Base-by-base conservation (phyloP, 1,284 basidiomycete genomes). In the Cutaneotrichosporon daszewskae region DNA sequence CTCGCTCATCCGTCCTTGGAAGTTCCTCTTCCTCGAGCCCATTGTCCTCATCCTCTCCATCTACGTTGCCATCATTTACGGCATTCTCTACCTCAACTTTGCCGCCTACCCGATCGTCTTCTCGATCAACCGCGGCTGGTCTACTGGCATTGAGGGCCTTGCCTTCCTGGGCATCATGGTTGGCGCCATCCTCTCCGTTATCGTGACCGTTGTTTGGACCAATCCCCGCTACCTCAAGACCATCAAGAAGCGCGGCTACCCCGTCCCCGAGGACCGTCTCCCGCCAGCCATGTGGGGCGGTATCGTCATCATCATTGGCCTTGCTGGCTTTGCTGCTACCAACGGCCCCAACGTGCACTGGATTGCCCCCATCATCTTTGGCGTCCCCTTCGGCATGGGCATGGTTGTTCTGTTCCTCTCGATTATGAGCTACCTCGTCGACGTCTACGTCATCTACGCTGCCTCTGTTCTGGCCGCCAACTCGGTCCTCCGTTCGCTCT, bases 391-490 rank as follows among this genome's bases (percentile, higher is more conserved):
- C 59, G 83, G 81, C n/a, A 62, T 73, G 16, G 81, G 79, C 28
- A 74, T 81, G 36, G 76, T 44, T n/a, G 74, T 79, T 49, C 77
- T 83, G 49, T 75, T 83, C 64, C 76, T 79, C 48, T 75, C 76
- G 25, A 64, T 79, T 17, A 76, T 76, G 24, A 77, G 78, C 11
- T 83, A 83, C 67, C 71, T 82, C 47, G 79, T 82, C 75, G 80
- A 81, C 54, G 70, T 76, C 5, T 83, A 82, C 64, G 73, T 73
- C 20, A 61, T 58, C 49, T 60, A 69, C 60, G 47, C 54, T 18
- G 81, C 82, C 0, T 80, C 78, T 43, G 81, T 81, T 10, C 74
- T 83, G 24, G 82, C 84, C 3, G 79, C 83, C 43, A 84, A 82
- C 32, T 79, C 84, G 17, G 77, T 87, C 34, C 64, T 84, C 17